phyloP scores from a whole-genome alignment of 1,284 basidiomycete genomes.

The Naganishia liquefaciens region DNA sequence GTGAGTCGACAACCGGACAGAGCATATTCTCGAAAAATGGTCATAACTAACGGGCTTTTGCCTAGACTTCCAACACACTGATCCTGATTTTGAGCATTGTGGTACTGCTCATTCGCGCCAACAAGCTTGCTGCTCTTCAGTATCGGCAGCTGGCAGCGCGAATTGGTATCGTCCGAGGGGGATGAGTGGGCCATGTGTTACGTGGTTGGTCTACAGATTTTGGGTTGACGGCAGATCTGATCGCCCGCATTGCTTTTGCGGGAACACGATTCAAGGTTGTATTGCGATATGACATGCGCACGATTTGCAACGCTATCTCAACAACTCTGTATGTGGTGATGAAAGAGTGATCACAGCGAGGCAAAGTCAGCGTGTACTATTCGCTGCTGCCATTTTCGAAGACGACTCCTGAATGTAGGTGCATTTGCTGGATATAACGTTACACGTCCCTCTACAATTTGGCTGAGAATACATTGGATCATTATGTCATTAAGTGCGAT shows the following conservation, averaged over 20 bases:
- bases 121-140: slow-evolving; percentile 67
- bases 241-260: too few species aligned
- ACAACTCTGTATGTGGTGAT: too few species aligned
- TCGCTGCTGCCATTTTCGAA: too few species aligned
- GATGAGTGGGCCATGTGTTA: background rate
- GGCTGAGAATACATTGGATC: background rate
- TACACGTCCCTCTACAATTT: slow-evolving; percentile 2
- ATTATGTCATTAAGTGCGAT: slow-evolving; percentile 5
- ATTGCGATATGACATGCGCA: too few species aligned
- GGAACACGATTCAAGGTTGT: too few species aligned
- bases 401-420: too few species aligned
- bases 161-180: slow-evolving; percentile 58
- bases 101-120: slow-evolving; percentile 67
- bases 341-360: too few species aligned
- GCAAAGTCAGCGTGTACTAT: too few species aligned
- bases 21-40: too few species aligned
- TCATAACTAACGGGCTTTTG: background rate
- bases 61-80: slow-evolving; percentile 64
- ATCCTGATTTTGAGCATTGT: slow-evolving; percentile 67
- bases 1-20: slow-evolving; percentile 54
- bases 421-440: too few species aligned
- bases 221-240: too few species aligned
- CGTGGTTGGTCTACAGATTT: background rate
- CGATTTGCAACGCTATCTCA: too few species aligned
- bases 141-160: slow-evolving; percentile 78